Evolutionary conservation across 495 filamentous ascomycete species (phyloP), one percentile per base, ranked within the genome.

Genomic region (Lindgomyces ingoldianus): DNA sequence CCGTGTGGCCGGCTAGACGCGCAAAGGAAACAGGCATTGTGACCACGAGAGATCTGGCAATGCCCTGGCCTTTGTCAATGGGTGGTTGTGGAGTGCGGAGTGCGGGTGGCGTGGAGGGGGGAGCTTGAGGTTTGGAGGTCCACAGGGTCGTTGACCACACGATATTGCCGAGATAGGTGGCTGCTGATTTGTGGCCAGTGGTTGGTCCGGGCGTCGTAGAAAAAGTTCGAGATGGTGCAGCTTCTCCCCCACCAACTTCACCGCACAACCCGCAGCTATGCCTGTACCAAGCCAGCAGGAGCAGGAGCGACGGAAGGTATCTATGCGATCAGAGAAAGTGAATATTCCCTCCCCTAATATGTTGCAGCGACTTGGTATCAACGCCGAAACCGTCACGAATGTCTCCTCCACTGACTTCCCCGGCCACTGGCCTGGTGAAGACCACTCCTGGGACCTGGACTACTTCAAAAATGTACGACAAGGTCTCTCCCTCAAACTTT

Each of bases 351-450:
- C 24, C 25, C 25, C 55, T 67, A 49, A 58, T 30, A 2, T 48
- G 24, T 30, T 24, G 25, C 67, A 96, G 90, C 87, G 89, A 60
- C 86, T 99, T 72, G 85, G 87, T 66, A 85, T 98, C 79, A 89
- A 93, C 75, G 78, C 84, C 48, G 93, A 98, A 75, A 96, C 89
- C 24, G 87, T 98, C 68, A 90, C 88, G 64, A 86, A 98, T 76
- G 87, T 93, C 72, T 80, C 89, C 70, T 90, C 90, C 26, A 95
- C 85, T 64, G 93, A 97, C 73, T 96, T 91, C 76, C 95, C 95
- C 1, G 86, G 87, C 45, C 89, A 96, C 76, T 96, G 86, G 77
- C 90, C 91, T 1, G 90, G 89, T 66, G 94, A 99, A 78, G 89
- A 95, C 76, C 87, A 96, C 73, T 78, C 83, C 41, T 99, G 93